Percentiles rank a stretch among this genome's conserved stretches.
phyloP scores from a whole-genome alignment of 345 rosid species.

The Gossypium raimondii region DNA sequence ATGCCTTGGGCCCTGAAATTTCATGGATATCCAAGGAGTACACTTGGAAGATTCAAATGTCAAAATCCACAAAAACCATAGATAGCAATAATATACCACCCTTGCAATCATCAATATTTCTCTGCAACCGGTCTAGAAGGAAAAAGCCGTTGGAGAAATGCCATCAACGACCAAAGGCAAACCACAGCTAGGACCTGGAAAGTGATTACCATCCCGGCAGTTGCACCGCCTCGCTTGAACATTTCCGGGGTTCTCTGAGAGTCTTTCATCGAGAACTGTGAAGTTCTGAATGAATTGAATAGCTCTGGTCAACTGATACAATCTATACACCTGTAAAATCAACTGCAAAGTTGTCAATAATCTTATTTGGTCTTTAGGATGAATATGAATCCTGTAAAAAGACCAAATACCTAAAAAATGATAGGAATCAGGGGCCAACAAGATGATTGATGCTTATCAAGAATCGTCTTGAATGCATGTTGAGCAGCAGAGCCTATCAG shows the following conservation, averaged over 20 bases:
- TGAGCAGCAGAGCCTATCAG: constrained; percentile 72
- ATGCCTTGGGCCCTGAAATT: not conserved
- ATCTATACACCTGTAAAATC: constrained; percentile 61
- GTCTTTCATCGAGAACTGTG: constrained; percentile 58
- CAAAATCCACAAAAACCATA: not conserved
- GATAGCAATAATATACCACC: not conserved
- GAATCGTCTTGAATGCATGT: constrained; percentile 45
- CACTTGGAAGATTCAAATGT: not conserved
- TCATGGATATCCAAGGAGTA: not conserved
- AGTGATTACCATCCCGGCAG: constrained; percentile 57
- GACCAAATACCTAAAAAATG: constrained; percentile 62
- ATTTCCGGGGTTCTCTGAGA: constrained; percentile 42
- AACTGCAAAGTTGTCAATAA: constrained; percentile 15
- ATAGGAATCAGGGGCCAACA: constrained; percentile 86
- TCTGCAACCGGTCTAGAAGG: constrained; percentile 83
- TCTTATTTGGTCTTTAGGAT: constrained; percentile 13
- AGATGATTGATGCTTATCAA: constrained; percentile 57
- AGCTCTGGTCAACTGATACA: constrained; percentile 81
- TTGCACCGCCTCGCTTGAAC: constrained; percentile 49
- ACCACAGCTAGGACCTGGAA: constrained; percentile 66
- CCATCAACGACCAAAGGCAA: constrained; percentile 80
- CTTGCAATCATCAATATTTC: constrained; percentile 42
- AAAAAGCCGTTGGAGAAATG: constrained; percentile 74
- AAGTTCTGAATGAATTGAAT: constrained; percentile 65
- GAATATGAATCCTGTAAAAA: not conserved